Percentiles rank a stretch among this genome's conserved stretches.
These are phyloP conservation scores for Candida krabiensis DNA, from an alignment of 805 yeast species.

Conservation along the genomic window DNA sequence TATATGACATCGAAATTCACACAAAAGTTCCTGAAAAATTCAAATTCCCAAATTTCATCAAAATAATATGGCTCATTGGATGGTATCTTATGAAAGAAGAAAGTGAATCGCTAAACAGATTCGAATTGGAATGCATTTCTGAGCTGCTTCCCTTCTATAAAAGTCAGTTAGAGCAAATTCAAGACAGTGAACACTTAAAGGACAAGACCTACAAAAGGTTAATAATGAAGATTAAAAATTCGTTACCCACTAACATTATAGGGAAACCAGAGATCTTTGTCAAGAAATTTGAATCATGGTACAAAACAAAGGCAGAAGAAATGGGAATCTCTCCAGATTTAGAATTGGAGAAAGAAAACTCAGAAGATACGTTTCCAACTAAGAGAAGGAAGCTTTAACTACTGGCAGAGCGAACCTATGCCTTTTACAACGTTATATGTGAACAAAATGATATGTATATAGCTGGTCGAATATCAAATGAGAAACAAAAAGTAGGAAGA, in stretches of 20 bases:
- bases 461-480: conserved; percentile 1
- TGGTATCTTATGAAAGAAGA: conserved; percentile 34
- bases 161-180: conserved; percentile 18
- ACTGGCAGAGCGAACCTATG: background rate
- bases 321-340: background rate
- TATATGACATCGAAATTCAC: conserved; percentile 59
- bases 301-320: conserved; percentile 1
- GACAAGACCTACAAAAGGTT: conserved; percentile 18
- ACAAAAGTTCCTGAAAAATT: conserved; percentile 77
- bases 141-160: conserved; percentile 25
- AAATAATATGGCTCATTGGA: conserved; percentile 68
- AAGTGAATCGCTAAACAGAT: conserved; percentile 1
- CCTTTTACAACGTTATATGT: background rate
- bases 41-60: conserved; percentile 74
- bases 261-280: conserved; percentile 27
- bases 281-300: conserved; percentile 24
- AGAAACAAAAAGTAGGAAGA: conserved; percentile 2
- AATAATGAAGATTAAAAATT: conserved; percentile 15
- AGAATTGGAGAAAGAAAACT: background rate
- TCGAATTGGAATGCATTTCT: conserved; percentile 22
- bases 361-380: background rate
- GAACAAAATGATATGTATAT: background rate
- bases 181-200: conserved; percentile 8
- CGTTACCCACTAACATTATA: conserved; percentile 23
- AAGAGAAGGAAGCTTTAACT: conserved; percentile 1